Conservation (phyloP, 108 stramenopile genomes). For the Skeletonema grethae region DNA sequence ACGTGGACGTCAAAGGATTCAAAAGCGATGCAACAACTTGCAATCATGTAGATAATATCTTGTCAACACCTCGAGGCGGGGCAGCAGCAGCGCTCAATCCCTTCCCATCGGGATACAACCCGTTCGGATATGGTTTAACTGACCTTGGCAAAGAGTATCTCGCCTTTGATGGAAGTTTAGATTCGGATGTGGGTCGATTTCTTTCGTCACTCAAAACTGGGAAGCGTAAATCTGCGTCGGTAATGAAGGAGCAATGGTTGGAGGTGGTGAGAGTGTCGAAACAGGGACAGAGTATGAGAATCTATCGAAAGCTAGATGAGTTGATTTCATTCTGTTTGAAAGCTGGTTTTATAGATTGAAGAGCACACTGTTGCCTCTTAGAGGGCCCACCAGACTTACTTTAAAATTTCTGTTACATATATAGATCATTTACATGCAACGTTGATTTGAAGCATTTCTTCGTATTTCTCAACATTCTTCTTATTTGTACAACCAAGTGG, state of each 20-base stretch:
- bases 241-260: constrained; percentile 70
- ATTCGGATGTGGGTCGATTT: constrained; percentile 76
- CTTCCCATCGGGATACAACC: constrained; percentile 73
- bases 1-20: not conserved
- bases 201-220: constrained; percentile 61
- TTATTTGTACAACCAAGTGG: constrained; percentile 67
- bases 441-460: not conserved
- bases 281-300: constrained; percentile 76
- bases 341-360: constrained; percentile 66
- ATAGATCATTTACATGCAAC: not conserved
- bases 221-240: constrained; percentile 47
- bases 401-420: no score
- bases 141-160: constrained; percentile 67
- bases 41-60: not conserved
- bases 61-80: constrained; percentile 39
- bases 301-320: constrained; percentile 65
- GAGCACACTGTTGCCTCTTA: no score
- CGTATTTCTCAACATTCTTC: constrained; percentile 5
- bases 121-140: constrained; percentile 75
- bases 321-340: constrained; percentile 72
- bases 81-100: constrained; percentile 31
- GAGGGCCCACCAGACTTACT: no score
- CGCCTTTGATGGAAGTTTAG: constrained; percentile 63
- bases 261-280: constrained; percentile 76
- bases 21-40: not conserved